A percentile compares a stretch with the other conserved stretches of the same genome.
Conservation (phyloP, 2,329 filamentous ascomycete species). For the Curvularia sp. region DNA sequence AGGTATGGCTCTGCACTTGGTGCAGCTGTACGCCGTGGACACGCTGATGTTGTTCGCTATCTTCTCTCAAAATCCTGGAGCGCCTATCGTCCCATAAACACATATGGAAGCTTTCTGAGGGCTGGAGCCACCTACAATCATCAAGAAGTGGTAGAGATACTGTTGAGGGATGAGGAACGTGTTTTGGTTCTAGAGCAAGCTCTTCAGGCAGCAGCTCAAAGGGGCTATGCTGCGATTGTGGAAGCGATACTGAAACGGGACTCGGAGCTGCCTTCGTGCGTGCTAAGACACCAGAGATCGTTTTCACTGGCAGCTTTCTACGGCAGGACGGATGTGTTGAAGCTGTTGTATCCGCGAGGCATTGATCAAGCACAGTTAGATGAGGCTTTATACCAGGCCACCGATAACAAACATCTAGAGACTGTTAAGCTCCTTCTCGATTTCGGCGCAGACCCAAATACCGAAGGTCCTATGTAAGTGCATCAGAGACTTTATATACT, state of each 20-base stretch:
- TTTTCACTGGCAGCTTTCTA: constrained; percentile 31
- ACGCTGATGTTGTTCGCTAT: constrained; percentile 27
- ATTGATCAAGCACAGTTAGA: constrained; percentile 23
- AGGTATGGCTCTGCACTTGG: constrained; percentile 27
- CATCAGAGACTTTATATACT: neutral
- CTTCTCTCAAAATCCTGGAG: constrained; percentile 29
- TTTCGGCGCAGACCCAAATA: constrained; percentile 28
- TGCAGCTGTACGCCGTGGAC: constrained; percentile 27
- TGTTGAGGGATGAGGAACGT: constrained; percentile 27
- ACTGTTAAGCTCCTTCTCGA: constrained; percentile 31
- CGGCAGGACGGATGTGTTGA: constrained; percentile 26
- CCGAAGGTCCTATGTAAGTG: constrained; percentile 28
- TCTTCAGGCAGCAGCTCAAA: constrained; percentile 29
- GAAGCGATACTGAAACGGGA: constrained; percentile 25
- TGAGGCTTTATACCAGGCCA: constrained; percentile 28
- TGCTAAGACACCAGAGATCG: constrained; percentile 26
- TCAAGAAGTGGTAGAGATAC: constrained; percentile 24
- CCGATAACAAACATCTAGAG: constrained; percentile 30
- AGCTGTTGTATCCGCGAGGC: constrained; percentile 19
- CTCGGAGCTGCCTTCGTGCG: constrained; percentile 2
- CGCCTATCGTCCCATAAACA: constrained; percentile 25
- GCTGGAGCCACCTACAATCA: constrained; percentile 36
- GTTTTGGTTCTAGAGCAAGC: constrained; percentile 30
- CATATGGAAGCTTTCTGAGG: constrained; percentile 28
- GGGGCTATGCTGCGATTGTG: constrained; percentile 26